A percentile compares a stretch with the other conserved stretches of the same genome.
Conservation (phyloP, 306 rosid genomes). For the Rubus idaeus region DNA sequence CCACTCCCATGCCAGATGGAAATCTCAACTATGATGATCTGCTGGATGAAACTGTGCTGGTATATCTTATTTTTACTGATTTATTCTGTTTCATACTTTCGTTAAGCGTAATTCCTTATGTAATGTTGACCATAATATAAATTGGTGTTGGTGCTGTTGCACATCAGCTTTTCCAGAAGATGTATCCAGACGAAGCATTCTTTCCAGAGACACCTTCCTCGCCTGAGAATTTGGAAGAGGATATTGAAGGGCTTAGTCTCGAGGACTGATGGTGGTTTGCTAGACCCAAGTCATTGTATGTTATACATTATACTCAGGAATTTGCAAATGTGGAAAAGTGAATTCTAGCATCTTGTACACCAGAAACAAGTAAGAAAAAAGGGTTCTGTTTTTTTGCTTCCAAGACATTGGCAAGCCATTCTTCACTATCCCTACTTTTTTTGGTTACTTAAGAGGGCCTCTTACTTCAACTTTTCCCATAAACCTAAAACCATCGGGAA, state of each 20-base stretch:
- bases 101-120: not conserved
- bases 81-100: not conserved
- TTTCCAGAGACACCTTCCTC: slow-evolving; percentile 35
- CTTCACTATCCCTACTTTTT: not conserved
- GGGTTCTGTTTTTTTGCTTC: too few relatives aligned
- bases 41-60: slow-evolving; percentile 56
- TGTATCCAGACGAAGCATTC: slow-evolving; percentile 43
- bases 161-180: slow-evolving; percentile 36
- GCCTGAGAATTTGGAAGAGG: slow-evolving; percentile 22
- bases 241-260: slow-evolving; percentile 6
- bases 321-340: slow-evolving; percentile 4
- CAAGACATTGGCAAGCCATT: too few relatives aligned
- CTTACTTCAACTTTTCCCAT: not conserved
- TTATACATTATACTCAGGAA: not conserved
- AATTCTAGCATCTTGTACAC: not conserved
- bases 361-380: not conserved
- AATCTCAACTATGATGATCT: slow-evolving; percentile 59
- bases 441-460: not conserved
- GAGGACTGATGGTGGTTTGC: slow-evolving; percentile 13
- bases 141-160: slow-evolving; percentile 8
- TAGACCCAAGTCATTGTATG: not conserved
- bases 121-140: not conserved
- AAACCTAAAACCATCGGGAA: not conserved
- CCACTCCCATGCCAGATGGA: slow-evolving; percentile 78
- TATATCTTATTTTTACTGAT: slow-evolving; percentile 18